Percentiles rank a stretch among this genome's conserved stretches.
These are phyloP conservation scores for Diaporthe nobilis DNA, from an alignment of 2,329 filamentous ascomycete genomes.

Conservation along the genomic window DNA sequence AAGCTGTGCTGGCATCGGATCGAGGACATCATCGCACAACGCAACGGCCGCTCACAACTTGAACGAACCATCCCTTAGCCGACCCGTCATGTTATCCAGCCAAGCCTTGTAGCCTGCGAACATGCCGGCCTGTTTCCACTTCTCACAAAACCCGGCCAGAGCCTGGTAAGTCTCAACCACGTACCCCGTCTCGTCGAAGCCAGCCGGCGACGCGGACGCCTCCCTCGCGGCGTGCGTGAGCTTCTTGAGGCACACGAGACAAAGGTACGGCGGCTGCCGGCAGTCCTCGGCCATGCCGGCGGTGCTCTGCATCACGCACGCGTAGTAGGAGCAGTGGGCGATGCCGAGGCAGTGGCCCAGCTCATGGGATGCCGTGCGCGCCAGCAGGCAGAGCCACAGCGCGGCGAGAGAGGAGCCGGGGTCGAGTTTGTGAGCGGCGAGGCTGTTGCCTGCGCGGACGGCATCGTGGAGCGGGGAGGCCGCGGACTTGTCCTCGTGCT, in stretches of 20 bases:
- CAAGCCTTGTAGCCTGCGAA: constrained; percentile 63
- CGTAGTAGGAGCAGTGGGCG: constrained; percentile 76
- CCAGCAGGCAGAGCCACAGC: constrained; percentile 71
- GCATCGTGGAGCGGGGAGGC: constrained; percentile 53
- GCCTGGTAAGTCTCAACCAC: constrained; percentile 55
- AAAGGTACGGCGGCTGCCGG: constrained; percentile 74
- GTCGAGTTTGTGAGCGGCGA: constrained; percentile 45
- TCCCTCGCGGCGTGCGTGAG: constrained; percentile 53
- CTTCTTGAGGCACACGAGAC: constrained; percentile 71
- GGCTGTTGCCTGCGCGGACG: constrained; percentile 47
- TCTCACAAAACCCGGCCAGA: constrained; percentile 58
- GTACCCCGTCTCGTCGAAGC: constrained; percentile 45
- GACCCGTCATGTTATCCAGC: constrained; percentile 49
- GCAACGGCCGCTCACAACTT: neutral
- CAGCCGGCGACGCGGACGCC: constrained; percentile 44
- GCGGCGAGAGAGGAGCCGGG: constrained; percentile 47
- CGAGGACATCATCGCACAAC: neutral
- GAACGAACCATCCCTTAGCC: neutral
- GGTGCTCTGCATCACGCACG: constrained; percentile 75
- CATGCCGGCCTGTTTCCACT: constrained; percentile 56
- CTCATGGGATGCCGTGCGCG: constrained; percentile 74
- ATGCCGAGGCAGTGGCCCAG: constrained; percentile 77
- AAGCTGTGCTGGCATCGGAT: neutral
- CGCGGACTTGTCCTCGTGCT: neutral
- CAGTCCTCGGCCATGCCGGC: constrained; percentile 70